phyloP scores from a whole-genome alignment of 495 filamentous ascomycete genomes.

The Penicillium pulvis region DNA sequence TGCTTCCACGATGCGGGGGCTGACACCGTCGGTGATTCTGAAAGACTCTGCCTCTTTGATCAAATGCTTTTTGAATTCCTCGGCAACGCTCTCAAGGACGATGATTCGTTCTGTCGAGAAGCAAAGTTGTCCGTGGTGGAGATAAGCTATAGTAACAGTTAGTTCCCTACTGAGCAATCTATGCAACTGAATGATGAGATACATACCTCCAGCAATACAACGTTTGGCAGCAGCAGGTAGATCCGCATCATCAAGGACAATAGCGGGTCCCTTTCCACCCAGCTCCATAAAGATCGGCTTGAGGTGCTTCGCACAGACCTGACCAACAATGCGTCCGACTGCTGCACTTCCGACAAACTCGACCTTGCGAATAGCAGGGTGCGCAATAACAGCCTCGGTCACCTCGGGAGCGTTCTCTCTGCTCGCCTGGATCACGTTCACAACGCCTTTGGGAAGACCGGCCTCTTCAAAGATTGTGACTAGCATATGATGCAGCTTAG shows the following conservation, averaged over 20 bases:
- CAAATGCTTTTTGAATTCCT: background rate
- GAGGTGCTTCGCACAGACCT: slow-evolving; percentile 59
- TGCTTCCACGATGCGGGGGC: background rate
- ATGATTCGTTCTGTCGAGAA: slow-evolving; percentile 78
- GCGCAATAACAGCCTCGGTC: slow-evolving; percentile 57
- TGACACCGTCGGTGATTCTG: background rate
- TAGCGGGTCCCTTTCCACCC: slow-evolving; percentile 66
- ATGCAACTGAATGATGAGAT: slow-evolving; percentile 43
- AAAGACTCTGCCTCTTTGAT: background rate
- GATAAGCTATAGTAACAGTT: background rate
- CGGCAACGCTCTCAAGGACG: slow-evolving; percentile 38
- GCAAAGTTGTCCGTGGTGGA: slow-evolving; percentile 66
- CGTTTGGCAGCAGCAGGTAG: slow-evolving; percentile 51
- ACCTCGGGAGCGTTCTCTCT: slow-evolving; percentile 55
- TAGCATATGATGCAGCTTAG: slow-evolving; percentile 59
- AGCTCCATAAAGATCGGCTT: slow-evolving; percentile 73
- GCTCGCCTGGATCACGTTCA: slow-evolving; percentile 59
- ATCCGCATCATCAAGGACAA: slow-evolving; percentile 68
- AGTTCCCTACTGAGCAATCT: slow-evolving; percentile 28
- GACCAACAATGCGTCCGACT: slow-evolving; percentile 60
- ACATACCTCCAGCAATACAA: background rate
- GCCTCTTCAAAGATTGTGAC: slow-evolving; percentile 19
- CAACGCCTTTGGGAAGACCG: slow-evolving; percentile 41
- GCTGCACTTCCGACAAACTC: slow-evolving; percentile 68
- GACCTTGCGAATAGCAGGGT: slow-evolving; percentile 60